phyloP scores from a whole-genome alignment of 495 filamentous ascomycete genomes.

The Neurospora sp. region DNA sequence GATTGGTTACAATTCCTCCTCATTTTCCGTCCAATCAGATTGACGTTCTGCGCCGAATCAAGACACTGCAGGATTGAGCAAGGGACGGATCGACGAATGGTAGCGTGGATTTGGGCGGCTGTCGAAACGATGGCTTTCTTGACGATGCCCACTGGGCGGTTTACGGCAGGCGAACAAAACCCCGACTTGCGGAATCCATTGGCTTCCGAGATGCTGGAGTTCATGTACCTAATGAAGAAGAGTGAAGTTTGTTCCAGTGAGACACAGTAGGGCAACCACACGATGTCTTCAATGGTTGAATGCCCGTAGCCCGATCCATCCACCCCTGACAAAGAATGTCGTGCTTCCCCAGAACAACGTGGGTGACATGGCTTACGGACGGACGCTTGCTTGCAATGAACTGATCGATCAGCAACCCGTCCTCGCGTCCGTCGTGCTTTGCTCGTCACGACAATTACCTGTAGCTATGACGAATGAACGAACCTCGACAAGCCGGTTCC shows the following conservation, averaged over 20 bases:
- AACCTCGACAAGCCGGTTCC: background rate
- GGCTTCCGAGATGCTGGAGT: background rate
- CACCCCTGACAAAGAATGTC: background rate
- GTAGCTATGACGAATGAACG: background rate
- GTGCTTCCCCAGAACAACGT: background rate
- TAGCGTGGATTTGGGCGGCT: background rate
- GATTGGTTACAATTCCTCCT: background rate
- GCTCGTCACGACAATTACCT: background rate
- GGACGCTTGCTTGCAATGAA: background rate
- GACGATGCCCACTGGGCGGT: background rate
- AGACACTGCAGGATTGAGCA: background rate
- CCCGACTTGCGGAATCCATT: background rate
- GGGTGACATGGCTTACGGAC: background rate
- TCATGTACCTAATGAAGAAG: background rate
- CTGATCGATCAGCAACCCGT: background rate
- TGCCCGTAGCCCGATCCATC: background rate
- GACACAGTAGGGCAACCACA: background rate
- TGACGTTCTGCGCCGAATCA: background rate
- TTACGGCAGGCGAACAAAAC: background rate
- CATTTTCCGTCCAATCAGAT: background rate
- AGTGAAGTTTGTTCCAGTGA: background rate
- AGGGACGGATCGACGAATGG: background rate
- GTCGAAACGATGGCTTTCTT: background rate
- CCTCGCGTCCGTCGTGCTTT: background rate
- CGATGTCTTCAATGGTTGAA: background rate